These are phyloP conservation scores for Gloeostereum incarnatum DNA, from an alignment of 768 basidiomycete genomes.

Conservation along the genomic window DNA sequence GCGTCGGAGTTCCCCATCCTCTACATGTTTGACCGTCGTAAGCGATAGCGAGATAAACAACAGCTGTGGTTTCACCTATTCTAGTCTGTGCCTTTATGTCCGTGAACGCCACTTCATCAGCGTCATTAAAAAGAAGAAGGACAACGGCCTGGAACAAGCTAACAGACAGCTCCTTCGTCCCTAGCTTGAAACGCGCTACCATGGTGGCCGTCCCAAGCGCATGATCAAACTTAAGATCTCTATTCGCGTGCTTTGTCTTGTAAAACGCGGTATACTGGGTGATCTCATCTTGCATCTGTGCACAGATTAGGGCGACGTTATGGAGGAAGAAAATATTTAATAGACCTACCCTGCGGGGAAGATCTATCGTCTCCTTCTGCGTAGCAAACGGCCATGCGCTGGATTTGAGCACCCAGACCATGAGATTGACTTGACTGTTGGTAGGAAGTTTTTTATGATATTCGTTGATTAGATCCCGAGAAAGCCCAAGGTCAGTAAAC, in stretches of 20 bases:
- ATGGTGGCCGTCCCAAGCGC: slow-evolving; percentile 78
- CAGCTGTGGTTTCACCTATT: slow-evolving; percentile 66
- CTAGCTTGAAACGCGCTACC: slow-evolving; percentile 55
- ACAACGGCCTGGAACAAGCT: slow-evolving; percentile 88
- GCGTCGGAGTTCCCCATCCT: slow-evolving; percentile 62
- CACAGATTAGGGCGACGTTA: background rate
- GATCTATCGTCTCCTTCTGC: slow-evolving; percentile 36
- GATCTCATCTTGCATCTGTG: slow-evolving; percentile 69
- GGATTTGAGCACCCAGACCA: slow-evolving; percentile 77
- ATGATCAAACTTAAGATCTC: slow-evolving; percentile 80
- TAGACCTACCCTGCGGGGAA: slow-evolving; percentile 42
- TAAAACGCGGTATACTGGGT: slow-evolving; percentile 62
- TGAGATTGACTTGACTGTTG: slow-evolving; percentile 38
- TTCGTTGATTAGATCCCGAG: slow-evolving; percentile 61
- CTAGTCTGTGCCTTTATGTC: slow-evolving; percentile 61
- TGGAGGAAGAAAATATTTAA: slow-evolving; percentile 2
- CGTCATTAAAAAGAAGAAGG: slow-evolving; percentile 77
- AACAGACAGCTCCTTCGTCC: slow-evolving; percentile 80
- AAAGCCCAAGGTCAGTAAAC: slow-evolving; percentile 86
- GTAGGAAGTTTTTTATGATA: slow-evolving; percentile 40
- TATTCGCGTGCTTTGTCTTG: slow-evolving; percentile 65
- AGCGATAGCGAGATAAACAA: slow-evolving; percentile 1
- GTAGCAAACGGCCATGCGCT: slow-evolving; percentile 81
- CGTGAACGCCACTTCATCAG: slow-evolving; percentile 44
- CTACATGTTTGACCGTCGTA: slow-evolving; percentile 28